Evolutionary conservation across 2,329 filamentous ascomycete species (phyloP).

Genomic region (Lasiodiplodia theobromae): DNA sequence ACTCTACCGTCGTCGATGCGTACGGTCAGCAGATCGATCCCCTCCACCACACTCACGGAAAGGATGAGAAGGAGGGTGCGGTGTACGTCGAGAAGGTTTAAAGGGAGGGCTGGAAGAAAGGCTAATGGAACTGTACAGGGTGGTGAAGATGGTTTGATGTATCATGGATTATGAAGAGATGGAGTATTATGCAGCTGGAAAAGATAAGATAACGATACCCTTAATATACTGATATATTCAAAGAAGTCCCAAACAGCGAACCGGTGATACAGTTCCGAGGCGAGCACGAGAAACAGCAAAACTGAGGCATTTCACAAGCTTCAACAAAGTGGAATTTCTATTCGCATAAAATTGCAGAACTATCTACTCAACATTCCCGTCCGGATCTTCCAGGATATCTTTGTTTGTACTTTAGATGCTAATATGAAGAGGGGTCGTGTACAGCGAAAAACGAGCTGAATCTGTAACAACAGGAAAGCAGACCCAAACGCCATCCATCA

Average conservation of each 20-base stretch:
- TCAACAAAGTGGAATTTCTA: not conserved
- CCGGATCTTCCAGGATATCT: not conserved
- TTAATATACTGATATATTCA: conserved; percentile 4
- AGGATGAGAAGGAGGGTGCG: not conserved
- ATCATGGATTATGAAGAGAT: conserved; percentile 8
- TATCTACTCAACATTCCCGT: not conserved
- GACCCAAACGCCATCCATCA: not conserved
- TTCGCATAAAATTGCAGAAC: not conserved
- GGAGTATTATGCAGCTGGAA: not conserved
- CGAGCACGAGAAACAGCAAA: not conserved
- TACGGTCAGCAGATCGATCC: conserved; percentile 36
- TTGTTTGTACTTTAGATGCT: not conserved
- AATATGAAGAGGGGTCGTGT: not conserved
- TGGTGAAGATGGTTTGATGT: not conserved
- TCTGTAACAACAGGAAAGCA: not conserved
- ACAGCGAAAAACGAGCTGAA: not conserved
- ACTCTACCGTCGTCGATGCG: conserved; percentile 39
- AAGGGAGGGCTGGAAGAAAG: not conserved
- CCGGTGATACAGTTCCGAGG: not conserved
- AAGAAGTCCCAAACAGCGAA: not conserved
- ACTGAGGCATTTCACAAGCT: too few relatives aligned
- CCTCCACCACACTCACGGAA: conserved; percentile 4
- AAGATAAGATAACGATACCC: conserved; percentile 3
- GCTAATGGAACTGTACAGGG: not conserved
- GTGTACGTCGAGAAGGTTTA: conserved; percentile 13